Conservation (phyloP, 495 filamentous ascomycete species). For the Elaphomyces granulatus region DNA sequence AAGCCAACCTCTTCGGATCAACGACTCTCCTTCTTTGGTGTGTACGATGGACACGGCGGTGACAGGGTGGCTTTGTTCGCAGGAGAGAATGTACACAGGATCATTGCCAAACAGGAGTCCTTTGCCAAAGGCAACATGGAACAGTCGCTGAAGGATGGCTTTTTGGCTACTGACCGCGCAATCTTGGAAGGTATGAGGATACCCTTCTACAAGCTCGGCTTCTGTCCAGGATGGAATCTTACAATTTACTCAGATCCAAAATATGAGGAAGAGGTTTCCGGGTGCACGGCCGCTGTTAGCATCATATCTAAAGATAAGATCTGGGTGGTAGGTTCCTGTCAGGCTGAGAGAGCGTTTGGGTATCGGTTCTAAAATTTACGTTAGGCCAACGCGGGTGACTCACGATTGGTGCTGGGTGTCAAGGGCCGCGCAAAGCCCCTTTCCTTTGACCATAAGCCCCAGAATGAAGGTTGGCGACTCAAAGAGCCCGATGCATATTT, state of each 20-base stretch:
- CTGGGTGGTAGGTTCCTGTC: conserved; percentile 60
- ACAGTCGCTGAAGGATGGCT: conserved; percentile 93
- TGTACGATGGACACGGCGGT: conserved; percentile 95
- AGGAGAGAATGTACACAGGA: conserved; percentile 85
- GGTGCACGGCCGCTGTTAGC: conserved; percentile 85
- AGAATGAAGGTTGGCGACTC: conserved; percentile 68
- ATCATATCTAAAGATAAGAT: conserved; percentile 84
- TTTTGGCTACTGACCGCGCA: conserved; percentile 87
- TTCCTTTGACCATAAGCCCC: conserved; percentile 96
- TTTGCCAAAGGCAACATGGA: conserved; percentile 86
- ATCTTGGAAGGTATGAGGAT: conserved; percentile 69
- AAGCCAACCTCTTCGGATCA: conserved; percentile 48
- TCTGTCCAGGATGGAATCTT: conserved; percentile 10
- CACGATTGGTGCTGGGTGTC: conserved; percentile 80
- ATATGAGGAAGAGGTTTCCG: conserved; percentile 95
- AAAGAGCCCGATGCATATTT: neutral
- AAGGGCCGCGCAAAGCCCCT: conserved; percentile 94
- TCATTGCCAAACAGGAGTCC: conserved; percentile 83
- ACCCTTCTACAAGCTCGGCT: conserved; percentile 5
- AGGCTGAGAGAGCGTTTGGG: neutral
- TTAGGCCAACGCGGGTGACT: conserved; percentile 94
- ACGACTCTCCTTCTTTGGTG: conserved; percentile 88
- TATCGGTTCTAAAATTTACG: conserved; percentile 11
- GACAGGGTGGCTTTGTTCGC: conserved; percentile 91
- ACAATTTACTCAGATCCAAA: conserved; percentile 55